Evolutionary conservation across 306 rosid species (phyloP), one percentile per base, ranked within the genome.

Genomic region (Pueraria montana): DNA sequence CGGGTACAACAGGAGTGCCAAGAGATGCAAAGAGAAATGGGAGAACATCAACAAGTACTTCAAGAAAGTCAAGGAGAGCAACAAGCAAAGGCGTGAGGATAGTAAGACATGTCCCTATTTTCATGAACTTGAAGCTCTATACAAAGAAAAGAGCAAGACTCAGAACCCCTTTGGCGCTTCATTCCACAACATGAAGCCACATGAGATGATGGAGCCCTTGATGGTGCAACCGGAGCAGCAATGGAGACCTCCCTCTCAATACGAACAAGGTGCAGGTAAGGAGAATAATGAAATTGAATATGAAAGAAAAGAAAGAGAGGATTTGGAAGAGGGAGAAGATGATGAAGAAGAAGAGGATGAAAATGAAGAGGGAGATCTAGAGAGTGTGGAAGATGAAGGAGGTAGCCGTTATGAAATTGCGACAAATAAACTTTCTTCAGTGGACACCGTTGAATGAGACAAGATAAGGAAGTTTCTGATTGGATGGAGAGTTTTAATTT

Each of bases 21-120:
- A 91, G 87, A 92, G 98, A 63, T 96, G 99, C 93, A 93, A 96
- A 70, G 99, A 96, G 88, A 96, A 96, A 64, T 96, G 99, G 97
- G 98, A 96, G 87, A 96, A 93, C 87, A 96, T 96, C 74, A 96
- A 94, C 92, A 93, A 93, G 85, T 96, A 96, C 85, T 96, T 84
- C 91, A 96, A 96, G 92, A 96, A 91, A 58, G 91, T 96, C 24
- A 96, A 91, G 63, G 97, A 91, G n/a, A 90, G 90, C 68, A 88
- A 77, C 90, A 94, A 74, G 76, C 82, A 81, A 36, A 84, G 96
- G 81, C 91, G 87, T 4, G 92, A 91, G 23, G 96, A 88, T 83
- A 91, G 96, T 2, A 96, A 96, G 49, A 94, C 99, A 2, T 94
- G 98, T 87, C 96, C 99, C 0, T 94, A 96, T 66, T 96, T 90